Conservation (phyloP, 768 basidiomycete genomes). For the Boletus sensibilis region DNA sequence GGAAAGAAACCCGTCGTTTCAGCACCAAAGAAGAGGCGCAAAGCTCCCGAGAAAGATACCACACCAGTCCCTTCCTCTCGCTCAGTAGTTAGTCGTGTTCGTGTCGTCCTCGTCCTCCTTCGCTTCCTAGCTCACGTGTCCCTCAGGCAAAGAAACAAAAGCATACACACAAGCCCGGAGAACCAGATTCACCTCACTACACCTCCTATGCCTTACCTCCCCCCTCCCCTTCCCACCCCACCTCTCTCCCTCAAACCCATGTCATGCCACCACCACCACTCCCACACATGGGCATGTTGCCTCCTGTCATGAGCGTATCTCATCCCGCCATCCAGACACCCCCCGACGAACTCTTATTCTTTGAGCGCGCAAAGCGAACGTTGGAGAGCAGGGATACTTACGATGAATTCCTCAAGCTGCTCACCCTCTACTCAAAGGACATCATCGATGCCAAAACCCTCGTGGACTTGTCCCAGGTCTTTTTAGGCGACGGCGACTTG, state of each 20-base stretch:
- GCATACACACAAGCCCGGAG: conserved; percentile 58
- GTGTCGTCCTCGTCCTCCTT: conserved; percentile 19
- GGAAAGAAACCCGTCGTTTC: conserved; percentile 44
- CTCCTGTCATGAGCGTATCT: conserved; percentile 22
- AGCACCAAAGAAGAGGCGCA: conserved; percentile 58
- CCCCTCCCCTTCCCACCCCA: conserved; percentile 33
- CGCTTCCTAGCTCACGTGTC: neutral
- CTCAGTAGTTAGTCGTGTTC: conserved; percentile 46
- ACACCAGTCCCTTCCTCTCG: conserved; percentile 58
- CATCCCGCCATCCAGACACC: conserved; percentile 37
- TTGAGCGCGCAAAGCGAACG: conserved; percentile 85
- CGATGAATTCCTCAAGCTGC: conserved; percentile 92
- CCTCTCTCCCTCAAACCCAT: conserved; percentile 23
- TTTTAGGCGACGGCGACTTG: conserved; percentile 80
- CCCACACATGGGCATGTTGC: conserved; percentile 29
- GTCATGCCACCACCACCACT: conserved; percentile 30
- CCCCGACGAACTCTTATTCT: conserved; percentile 85
- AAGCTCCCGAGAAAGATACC: conserved; percentile 63
- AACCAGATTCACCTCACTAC: conserved; percentile 49
- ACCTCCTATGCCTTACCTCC: conserved; percentile 45
- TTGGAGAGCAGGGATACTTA: conserved; percentile 75
- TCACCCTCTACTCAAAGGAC: conserved; percentile 88
- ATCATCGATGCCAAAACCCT: conserved; percentile 85
- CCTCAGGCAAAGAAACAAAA: conserved; percentile 62
- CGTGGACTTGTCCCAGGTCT: conserved; percentile 74